phyloP scores from a whole-genome alignment of 2,329 filamentous ascomycete genomes.

The Trichoderma harzianum region DNA sequence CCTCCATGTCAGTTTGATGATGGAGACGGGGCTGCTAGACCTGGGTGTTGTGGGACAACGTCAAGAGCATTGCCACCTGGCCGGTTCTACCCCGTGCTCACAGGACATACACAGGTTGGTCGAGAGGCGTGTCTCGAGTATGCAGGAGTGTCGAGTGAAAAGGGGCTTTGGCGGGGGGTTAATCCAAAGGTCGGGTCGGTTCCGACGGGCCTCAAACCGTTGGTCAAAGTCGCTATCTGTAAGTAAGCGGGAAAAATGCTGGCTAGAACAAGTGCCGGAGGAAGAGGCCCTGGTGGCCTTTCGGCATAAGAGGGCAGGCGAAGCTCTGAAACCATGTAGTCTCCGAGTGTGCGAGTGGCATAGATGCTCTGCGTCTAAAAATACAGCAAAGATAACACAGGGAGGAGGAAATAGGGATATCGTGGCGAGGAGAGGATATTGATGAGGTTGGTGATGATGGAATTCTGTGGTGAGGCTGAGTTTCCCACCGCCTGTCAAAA shows the following conservation, averaged over 20 bases:
- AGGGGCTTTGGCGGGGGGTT: neutral
- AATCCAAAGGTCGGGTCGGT: neutral
- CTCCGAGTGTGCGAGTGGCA: neutral
- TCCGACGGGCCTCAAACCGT: neutral
- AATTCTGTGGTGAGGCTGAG: neutral
- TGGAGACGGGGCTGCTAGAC: conserved; percentile 22
- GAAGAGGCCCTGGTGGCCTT: conserved; percentile 1
- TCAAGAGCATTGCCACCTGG: conserved; percentile 24
- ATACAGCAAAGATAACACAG: neutral
- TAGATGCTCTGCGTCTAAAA: neutral
- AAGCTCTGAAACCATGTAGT: neutral
- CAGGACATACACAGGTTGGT: neutral
- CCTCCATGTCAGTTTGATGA: conserved; percentile 22
- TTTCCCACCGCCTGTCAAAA: neutral
- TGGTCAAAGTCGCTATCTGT: neutral
- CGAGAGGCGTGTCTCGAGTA: conserved; percentile 9
- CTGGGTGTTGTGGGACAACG: conserved; percentile 24
- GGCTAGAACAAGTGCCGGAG: neutral
- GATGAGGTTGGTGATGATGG: conserved; percentile 3
- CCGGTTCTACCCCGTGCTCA: neutral
- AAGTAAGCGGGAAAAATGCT: neutral
- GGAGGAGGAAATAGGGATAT: neutral
- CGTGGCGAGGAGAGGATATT: neutral
- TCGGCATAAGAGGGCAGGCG: neutral
- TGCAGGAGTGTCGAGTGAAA: neutral